A percentile compares a stretch with the other conserved stretches of the same genome.
These are phyloP conservation scores for Pelargonium australe DNA, from an alignment of 441 rosid genomes.

Conservation along the genomic window DNA sequence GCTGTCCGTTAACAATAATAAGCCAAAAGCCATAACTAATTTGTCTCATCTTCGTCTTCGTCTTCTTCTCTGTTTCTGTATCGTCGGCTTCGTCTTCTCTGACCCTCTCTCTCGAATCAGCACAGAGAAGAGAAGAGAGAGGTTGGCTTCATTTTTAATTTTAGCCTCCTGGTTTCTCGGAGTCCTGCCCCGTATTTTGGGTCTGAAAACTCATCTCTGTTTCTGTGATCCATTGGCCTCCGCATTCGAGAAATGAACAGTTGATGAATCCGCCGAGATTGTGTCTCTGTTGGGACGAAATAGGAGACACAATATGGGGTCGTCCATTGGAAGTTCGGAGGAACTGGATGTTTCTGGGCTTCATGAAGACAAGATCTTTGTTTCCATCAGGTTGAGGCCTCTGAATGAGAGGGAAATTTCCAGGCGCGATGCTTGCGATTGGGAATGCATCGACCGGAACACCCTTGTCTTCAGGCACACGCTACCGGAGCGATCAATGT, in stretches of 20 bases:
- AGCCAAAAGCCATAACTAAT: constrained; percentile 3
- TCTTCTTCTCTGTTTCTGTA: not conserved
- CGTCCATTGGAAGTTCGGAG: constrained; percentile 4
- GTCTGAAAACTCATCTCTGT: not conserved
- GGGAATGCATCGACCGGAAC: constrained; percentile 72
- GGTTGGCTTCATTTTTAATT: not conserved
- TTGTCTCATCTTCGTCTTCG: not conserved
- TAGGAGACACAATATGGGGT: not conserved
- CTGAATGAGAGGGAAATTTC: constrained; percentile 62
- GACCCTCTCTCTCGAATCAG: not conserved
- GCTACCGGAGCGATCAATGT: constrained; percentile 79
- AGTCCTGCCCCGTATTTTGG: not conserved
- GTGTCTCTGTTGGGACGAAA: not conserved
- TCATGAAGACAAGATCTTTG: constrained; percentile 63
- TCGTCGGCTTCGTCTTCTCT: not conserved
- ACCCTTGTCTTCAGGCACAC: constrained; percentile 61
- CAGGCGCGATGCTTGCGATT: constrained; percentile 63
- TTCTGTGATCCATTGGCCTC: too few species aligned
- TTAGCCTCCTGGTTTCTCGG: not conserved
- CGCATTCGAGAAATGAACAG: not conserved
- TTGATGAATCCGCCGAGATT: not conserved
- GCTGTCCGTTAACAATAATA: not conserved
- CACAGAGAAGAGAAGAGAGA: not conserved
- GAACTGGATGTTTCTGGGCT: not conserved
- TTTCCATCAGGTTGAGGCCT: constrained; percentile 82